phyloP scores from a whole-genome alignment of 352 stramenopile species.

The Phytophthora meadii region DNA sequence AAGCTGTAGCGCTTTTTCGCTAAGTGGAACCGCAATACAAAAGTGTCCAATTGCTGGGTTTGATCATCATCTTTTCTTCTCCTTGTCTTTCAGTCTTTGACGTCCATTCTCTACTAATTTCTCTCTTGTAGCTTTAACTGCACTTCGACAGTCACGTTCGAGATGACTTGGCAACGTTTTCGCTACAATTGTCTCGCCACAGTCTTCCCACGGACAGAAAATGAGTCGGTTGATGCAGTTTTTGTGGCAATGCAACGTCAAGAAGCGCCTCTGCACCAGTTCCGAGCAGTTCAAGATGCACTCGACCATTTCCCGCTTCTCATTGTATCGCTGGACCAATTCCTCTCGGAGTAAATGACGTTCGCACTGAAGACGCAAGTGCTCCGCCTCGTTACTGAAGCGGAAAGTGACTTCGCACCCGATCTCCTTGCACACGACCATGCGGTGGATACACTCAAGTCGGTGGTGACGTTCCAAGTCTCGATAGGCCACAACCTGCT shows the following conservation, averaged over 20 bases:
- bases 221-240: constrained; percentile 61
- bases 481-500: constrained; percentile 36
- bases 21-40: constrained; percentile 38
- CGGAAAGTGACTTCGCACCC: constrained; percentile 51
- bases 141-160: constrained; percentile 47
- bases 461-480: constrained; percentile 65
- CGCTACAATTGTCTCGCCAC: constrained; percentile 57
- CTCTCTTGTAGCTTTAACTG: constrained; percentile 26
- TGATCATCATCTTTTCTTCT: constrained; percentile 31
- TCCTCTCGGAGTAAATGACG: constrained; percentile 47
- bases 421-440: constrained; percentile 61
- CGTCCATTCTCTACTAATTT: constrained; percentile 46
- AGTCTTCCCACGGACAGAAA: constrained; percentile 56
- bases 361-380: constrained; percentile 46
- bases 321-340: constrained; percentile 43
- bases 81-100: background rate
- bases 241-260: constrained; percentile 47
- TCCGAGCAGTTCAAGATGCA: constrained; percentile 56
- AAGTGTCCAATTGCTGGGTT: constrained; percentile 41
- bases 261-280: constrained; percentile 40
- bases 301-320: constrained; percentile 47
- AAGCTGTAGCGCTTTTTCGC: constrained; percentile 67
- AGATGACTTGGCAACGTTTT: constrained; percentile 49
- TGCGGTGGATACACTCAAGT: constrained; percentile 49
- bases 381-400: constrained; percentile 36